phyloP scores from a whole-genome alignment of 2,329 filamentous ascomycete genomes.

The Drechslerella stenobrocha region DNA sequence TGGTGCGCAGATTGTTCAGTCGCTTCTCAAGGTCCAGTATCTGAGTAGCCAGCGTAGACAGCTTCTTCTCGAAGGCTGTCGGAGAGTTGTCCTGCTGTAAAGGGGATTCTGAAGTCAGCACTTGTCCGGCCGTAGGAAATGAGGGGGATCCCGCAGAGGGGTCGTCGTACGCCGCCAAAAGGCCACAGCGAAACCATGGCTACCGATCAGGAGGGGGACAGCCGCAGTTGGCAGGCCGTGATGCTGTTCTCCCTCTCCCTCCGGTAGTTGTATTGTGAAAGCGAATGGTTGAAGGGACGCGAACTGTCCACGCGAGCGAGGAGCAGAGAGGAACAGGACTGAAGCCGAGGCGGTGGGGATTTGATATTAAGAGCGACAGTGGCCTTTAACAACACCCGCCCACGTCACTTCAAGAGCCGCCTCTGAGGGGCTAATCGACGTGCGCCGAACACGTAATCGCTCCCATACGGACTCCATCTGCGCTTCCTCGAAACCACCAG shows the following conservation, averaged over 20 bases:
- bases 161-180: slow-evolving; percentile 50
- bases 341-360: slow-evolving; percentile 25
- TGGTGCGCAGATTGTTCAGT: slow-evolving; percentile 73
- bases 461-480: too few species aligned
- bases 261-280: not conserved
- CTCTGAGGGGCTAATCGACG: not conserved
- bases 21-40: slow-evolving; percentile 73
- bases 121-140: slow-evolving; percentile 40
- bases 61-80: slow-evolving; percentile 87
- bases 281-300: not conserved
- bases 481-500: too few species aligned
- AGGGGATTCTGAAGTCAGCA: slow-evolving; percentile 19
- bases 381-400: not conserved
- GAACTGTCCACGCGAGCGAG: not conserved
- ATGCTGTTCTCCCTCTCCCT: not conserved
- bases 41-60: slow-evolving; percentile 78
- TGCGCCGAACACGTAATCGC: not conserved
- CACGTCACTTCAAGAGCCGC: slow-evolving; percentile 24
- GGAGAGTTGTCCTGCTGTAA: slow-evolving; percentile 76
- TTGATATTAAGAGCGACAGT: slow-evolving; percentile 9
- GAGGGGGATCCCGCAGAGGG: slow-evolving; percentile 1
- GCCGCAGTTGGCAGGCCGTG: not conserved
- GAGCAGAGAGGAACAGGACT: slow-evolving; percentile 1
- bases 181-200: slow-evolving; percentile 52
- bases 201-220: not conserved